Evolutionary conservation across 1,284 basidiomycete genomes (phyloP), one percentile per base, ranked within the genome.

Genomic region (Ceratobasidium sp.): DNA sequence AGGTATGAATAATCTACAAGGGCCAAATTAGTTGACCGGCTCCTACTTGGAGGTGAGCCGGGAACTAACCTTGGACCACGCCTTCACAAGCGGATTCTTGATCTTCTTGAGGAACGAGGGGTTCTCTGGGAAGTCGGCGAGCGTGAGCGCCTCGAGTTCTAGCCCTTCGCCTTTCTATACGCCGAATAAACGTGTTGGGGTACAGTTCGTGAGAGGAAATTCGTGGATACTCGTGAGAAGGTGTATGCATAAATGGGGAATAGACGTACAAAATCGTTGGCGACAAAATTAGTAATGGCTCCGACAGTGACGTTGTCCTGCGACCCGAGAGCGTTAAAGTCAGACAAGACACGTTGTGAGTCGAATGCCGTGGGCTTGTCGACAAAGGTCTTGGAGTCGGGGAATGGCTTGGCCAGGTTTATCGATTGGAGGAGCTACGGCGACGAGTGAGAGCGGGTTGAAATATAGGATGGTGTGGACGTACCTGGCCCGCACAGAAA

Each of bases 371-470:
- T 95, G 0, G 93, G 94, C 82, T 93, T 96, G 83, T 97, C 94
- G 15, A 92, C 90, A 77, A 97, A 91, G 0, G 91, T 94, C 80
- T 97, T 97, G 62, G 88, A 88, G 78, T 98, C 95, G 0, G 82
- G 75, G 77, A 86, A 98, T 35, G 93, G 80, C 31, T 84, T 77
- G 0, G 93, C 89, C 50, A 96, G 74, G 79, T 95, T 90, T 69
- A 96, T 88, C 0, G 92, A 90, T 84, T 95, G 93, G 34, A 96
- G 81, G 5, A 95, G 76, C 90, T 93, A 42, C 29, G 45, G 27
- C 12, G 35, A 5, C 25, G 32, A 10, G 54, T 34, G 5, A 71
- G 70, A 17, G 49, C 52, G 8, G 13, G 32, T 56, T 17, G 22
- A 62, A 20, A 29, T 12, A 55, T 29, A n/a, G 56, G 12, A 45